Evolutionary conservation across 2,329 filamentous ascomycete species (phyloP).

Genomic region (Geosmithia flava): DNA sequence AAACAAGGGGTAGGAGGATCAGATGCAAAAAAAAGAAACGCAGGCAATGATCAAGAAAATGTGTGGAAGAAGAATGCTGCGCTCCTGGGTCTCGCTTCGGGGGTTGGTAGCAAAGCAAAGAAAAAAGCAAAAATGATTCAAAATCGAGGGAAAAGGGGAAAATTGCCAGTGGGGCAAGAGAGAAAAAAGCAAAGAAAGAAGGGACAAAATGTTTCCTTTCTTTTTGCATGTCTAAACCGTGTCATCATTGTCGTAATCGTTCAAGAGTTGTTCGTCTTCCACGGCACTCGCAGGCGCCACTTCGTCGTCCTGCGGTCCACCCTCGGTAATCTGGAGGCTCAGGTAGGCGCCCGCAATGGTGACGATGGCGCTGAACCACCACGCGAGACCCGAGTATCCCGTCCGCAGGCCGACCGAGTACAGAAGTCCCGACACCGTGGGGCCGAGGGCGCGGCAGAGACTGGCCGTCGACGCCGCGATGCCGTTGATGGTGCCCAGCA

Average conservation of each 20-base stretch:
- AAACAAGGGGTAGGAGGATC: too few species aligned
- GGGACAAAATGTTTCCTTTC: background rate
- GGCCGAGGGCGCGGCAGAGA: slow-evolving; percentile 76
- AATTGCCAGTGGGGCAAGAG: background rate
- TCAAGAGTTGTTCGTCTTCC: slow-evolving; percentile 16
- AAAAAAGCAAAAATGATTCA: too few species aligned
- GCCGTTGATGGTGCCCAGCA: slow-evolving; percentile 86
- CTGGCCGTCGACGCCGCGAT: slow-evolving; percentile 86
- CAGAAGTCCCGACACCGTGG: slow-evolving; percentile 74
- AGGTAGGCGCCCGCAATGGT: slow-evolving; percentile 63
- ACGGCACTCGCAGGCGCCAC: slow-evolving; percentile 22
- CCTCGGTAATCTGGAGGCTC: slow-evolving; percentile 64
- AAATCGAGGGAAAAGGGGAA: too few species aligned
- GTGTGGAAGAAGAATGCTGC: too few species aligned
- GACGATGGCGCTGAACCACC: slow-evolving; percentile 80
- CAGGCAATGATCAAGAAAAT: too few species aligned
- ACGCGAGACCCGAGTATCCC: slow-evolving; percentile 79
- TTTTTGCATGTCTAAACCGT: slow-evolving; percentile 10
- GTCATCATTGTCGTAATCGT: slow-evolving; percentile 18
- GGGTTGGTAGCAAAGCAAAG: too few species aligned
- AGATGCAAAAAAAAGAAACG: too few species aligned
- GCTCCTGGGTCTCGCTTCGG: too few species aligned
- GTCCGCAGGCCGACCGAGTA: slow-evolving; percentile 69
- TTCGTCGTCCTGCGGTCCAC: slow-evolving; percentile 30
- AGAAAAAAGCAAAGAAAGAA: too few species aligned